These are phyloP conservation scores for Daedaleopsis sinensis DNA, from an alignment of 768 basidiomycete genomes.

Conservation along the genomic window DNA sequence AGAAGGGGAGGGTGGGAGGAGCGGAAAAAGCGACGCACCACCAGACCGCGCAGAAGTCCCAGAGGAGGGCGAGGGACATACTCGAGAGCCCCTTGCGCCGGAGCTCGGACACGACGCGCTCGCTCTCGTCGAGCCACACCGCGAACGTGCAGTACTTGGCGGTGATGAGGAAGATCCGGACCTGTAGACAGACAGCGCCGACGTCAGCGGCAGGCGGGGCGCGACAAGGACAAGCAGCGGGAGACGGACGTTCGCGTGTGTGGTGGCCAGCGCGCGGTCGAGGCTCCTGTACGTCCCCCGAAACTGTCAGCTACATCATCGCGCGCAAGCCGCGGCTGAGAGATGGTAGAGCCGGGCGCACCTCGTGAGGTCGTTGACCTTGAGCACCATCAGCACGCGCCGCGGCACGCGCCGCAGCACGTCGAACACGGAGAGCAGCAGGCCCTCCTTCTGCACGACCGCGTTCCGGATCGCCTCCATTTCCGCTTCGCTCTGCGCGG, in stretches of 20 bases:
- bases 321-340: no score
- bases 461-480: constrained; percentile 81
- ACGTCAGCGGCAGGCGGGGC: background rate
- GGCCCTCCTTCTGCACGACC: constrained; percentile 79
- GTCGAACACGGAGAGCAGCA: constrained; percentile 85
- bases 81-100: constrained; percentile 46
- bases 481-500: constrained; percentile 74
- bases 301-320: no score
- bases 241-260: constrained; percentile 67
- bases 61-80: constrained; percentile 47
- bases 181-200: constrained; percentile 38
- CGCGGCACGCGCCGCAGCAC: constrained; percentile 86
- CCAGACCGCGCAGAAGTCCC: constrained; percentile 62
- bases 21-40: constrained; percentile 51
- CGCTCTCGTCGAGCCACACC: constrained; percentile 72
- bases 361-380: constrained; percentile 85
- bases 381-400: constrained; percentile 81
- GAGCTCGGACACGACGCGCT: constrained; percentile 41
- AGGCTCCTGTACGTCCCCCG: constrained; percentile 55
- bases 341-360: constrained; percentile 34
- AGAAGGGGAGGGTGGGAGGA: no score
- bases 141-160: constrained; percentile 86
- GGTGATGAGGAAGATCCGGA: constrained; percentile 88
- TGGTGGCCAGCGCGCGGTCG: constrained; percentile 86
- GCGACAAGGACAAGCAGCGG: no score